Evolutionary conservation across 2,329 filamentous ascomycete species (phyloP).

Genomic region (Madurella mycetomatis): DNA sequence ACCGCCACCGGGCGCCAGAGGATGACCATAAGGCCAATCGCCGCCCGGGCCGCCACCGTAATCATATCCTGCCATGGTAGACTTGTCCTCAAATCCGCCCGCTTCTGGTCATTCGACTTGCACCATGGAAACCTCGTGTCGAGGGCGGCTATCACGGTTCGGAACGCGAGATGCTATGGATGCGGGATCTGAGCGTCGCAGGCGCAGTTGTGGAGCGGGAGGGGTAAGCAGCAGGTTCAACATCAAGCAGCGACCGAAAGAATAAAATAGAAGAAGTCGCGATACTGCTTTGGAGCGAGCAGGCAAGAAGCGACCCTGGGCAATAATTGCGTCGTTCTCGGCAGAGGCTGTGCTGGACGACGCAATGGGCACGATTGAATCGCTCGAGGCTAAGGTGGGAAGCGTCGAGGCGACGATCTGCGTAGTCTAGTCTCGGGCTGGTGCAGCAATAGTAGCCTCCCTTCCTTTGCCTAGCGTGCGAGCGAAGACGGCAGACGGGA

Average conservation of each 20-base stretch:
- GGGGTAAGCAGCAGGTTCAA: conserved; percentile 3
- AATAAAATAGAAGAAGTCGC: background rate
- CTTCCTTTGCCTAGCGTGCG: background rate
- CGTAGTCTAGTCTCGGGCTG: conserved; percentile 4
- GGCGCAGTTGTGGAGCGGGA: conserved; percentile 7
- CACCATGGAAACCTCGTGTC: conserved; percentile 15
- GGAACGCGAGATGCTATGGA: background rate
- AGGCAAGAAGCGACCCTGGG: background rate
- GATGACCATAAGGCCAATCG: conserved; percentile 20
- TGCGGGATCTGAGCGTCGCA: conserved; percentile 8
- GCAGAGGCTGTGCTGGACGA: conserved; percentile 12
- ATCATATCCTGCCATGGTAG: conserved; percentile 41
- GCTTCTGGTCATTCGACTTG: conserved; percentile 14
- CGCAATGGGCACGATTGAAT: conserved; percentile 4
- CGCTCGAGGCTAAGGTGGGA: conserved; percentile 14
- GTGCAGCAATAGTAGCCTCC: background rate
- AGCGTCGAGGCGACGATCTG: conserved; percentile 4
- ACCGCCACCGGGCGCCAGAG: conserved; percentile 3
- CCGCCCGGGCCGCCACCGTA: conserved; percentile 36
- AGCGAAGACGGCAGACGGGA: background rate
- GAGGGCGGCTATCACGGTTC: conserved; percentile 1
- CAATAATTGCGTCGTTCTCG: conserved; percentile 4
- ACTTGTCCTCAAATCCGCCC: conserved; percentile 21
- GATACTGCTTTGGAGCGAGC: background rate
- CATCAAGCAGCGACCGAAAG: conserved; percentile 11